phyloP scores from a whole-genome alignment of 2,329 filamentous ascomycete genomes.

The Diaporthe sp. region DNA sequence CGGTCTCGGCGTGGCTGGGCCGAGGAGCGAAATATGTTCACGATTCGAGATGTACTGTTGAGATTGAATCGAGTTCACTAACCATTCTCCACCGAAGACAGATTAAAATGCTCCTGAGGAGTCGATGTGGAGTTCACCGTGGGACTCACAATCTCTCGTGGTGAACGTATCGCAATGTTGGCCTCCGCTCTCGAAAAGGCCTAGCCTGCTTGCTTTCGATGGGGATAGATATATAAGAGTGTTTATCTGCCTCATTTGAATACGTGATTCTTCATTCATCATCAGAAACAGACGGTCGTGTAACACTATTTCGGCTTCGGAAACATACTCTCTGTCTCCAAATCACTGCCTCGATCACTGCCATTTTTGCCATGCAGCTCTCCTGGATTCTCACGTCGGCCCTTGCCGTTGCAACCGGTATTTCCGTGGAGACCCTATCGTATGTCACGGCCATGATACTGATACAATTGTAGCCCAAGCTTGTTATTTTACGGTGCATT shows the following conservation, averaged over 20 bases:
- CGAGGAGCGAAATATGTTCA: background rate
- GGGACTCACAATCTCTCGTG: background rate
- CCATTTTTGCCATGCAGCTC: background rate
- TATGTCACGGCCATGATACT: background rate
- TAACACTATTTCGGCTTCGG: too few relatives aligned
- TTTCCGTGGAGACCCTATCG: too few relatives aligned
- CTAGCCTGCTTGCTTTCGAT: background rate
- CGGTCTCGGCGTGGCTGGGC: background rate
- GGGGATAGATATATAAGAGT: background rate
- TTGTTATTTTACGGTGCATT: background rate
- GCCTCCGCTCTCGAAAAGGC: background rate
- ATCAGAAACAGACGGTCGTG: background rate
- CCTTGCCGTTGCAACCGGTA: background rate
- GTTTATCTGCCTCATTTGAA: background rate
- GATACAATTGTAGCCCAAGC: background rate
- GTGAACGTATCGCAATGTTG: background rate
- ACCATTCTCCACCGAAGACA: background rate
- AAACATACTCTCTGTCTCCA: too few relatives aligned
- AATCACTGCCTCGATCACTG: background rate
- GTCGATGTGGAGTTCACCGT: too few relatives aligned
- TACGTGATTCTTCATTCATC: too few relatives aligned
- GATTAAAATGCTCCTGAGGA: background rate
- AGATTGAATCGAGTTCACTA: background rate
- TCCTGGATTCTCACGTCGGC: background rate
- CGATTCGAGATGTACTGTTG: background rate